Evolutionary conservation across 169 alveolate genomes (phyloP).

Genomic region (Plasmodium cynomolgi): DNA sequence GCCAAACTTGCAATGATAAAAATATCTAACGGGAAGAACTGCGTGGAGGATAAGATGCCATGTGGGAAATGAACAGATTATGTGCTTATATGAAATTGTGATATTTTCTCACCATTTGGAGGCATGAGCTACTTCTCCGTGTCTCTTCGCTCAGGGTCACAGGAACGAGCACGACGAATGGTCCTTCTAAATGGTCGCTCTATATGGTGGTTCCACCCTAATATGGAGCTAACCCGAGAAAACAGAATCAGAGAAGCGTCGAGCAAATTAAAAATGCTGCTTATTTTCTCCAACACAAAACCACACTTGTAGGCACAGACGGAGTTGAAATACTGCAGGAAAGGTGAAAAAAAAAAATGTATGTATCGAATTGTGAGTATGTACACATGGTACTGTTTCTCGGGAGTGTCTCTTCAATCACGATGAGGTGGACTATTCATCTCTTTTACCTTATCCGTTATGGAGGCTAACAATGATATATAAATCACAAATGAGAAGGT

Average conservation of each 20-base stretch:
- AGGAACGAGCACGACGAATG: neutral
- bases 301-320: conserved; percentile 83
- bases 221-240: conserved; percentile 11
- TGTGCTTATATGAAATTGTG: neutral
- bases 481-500: conserved; percentile 76
- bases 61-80: neutral
- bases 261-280: conserved; percentile 53
- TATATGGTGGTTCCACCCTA: neutral
- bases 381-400: neutral
- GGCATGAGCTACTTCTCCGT: neutral
- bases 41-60: neutral
- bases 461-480: conserved; percentile 74
- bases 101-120: neutral
- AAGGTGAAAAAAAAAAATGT: neutral
- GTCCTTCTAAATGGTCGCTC: neutral
- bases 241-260: conserved; percentile 65
- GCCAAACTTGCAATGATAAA: conserved; percentile 78
- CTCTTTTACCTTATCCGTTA: conserved; percentile 61
- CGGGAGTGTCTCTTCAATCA: neutral
- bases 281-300: conserved; percentile 80
- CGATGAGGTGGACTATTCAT: neutral
- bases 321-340: conserved; percentile 72
- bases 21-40: conserved; percentile 81
- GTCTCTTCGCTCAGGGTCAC: neutral
- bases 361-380: neutral